These are phyloP conservation scores for Mycosphaerella arachidis DNA, from an alignment of 2,329 filamentous ascomycete species.

Conservation along the genomic window DNA sequence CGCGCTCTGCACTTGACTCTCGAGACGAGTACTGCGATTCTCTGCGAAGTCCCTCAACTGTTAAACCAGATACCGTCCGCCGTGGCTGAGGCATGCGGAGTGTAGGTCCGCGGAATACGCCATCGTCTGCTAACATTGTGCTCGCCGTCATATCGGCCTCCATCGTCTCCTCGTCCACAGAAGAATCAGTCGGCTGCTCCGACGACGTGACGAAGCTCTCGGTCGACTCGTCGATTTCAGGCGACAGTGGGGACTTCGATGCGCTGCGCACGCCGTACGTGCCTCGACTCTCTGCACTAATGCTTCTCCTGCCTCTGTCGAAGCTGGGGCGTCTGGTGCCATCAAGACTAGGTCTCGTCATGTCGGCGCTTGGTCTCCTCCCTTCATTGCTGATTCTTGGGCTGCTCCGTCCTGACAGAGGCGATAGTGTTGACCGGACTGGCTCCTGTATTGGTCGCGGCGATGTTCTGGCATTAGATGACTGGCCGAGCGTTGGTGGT, in stretches of 20 bases:
- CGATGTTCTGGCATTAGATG: neutral
- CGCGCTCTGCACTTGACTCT: conserved; percentile 25
- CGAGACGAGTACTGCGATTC: conserved; percentile 37
- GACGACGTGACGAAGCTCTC: conserved; percentile 60
- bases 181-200: conserved; percentile 24
- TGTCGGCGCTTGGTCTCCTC: conserved; percentile 37
- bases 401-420: conserved; percentile 36
- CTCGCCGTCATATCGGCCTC: conserved; percentile 63
- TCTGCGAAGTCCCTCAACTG: conserved; percentile 27
- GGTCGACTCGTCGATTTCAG: conserved; percentile 58
- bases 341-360: conserved; percentile 29
- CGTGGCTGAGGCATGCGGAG: conserved; percentile 39
- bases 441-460: conserved; percentile 23
- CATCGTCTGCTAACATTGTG: conserved; percentile 81
- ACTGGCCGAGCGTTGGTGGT: conserved; percentile 16
- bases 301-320: conserved; percentile 52
- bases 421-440: conserved; percentile 44
- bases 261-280: conserved; percentile 42
- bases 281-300: conserved; percentile 50
- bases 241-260: conserved; percentile 47
- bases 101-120: conserved; percentile 79
- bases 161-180: conserved; percentile 15
- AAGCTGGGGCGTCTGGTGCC: conserved; percentile 34
- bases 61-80: conserved; percentile 17
- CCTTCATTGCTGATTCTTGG: conserved; percentile 42